Conservation (phyloP, 495 filamentous ascomycete genomes). For the Pseudoneurospora amorphoporcata region DNA sequence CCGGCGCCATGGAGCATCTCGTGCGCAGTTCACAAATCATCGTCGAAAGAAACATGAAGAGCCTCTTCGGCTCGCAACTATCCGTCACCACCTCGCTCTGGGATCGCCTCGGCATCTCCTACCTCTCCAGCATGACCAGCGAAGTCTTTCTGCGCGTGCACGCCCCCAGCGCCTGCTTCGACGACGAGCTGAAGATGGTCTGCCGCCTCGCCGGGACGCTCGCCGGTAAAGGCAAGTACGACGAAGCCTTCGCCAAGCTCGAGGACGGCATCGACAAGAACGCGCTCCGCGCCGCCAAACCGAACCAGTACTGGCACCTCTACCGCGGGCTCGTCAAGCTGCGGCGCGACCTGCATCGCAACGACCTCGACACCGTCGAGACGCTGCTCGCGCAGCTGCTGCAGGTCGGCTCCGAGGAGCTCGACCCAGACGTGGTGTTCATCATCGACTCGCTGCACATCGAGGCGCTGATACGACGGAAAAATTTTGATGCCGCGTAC, state of each 20-base stretch:
- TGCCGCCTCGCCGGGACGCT: conserved; percentile 38
- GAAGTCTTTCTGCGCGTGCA: conserved; percentile 75
- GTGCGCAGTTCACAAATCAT: conserved; percentile 74
- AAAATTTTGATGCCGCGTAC: conserved; percentile 54
- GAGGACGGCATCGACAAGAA: conserved; percentile 52
- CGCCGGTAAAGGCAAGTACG: conserved; percentile 52
- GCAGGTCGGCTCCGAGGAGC: conserved; percentile 32
- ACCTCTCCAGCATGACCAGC: conserved; percentile 56
- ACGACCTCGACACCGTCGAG: conserved; percentile 58
- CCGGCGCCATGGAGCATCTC: conserved; percentile 66
- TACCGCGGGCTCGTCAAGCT: conserved; percentile 66
- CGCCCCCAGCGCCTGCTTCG: conserved; percentile 49
- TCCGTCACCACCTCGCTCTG: conserved; percentile 62
- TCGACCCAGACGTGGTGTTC: conserved; percentile 61
- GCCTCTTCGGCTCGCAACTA: conserved; percentile 62
- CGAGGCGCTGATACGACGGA: conserved; percentile 56
- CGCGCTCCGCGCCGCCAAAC: conserved; percentile 61
- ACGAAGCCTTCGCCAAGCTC: conserved; percentile 55
- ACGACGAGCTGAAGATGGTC: conserved; percentile 61
- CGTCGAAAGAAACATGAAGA: conserved; percentile 61
- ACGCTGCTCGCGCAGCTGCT: conserved; percentile 52
- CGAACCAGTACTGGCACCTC: conserved; percentile 68
- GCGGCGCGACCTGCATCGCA: conserved; percentile 57
- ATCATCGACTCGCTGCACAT: conserved; percentile 60
- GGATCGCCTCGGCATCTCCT: conserved; percentile 60